Base-by-base conservation (phyloP, 345 rosid genomes). In the Bruguiera parviflora region DNA sequence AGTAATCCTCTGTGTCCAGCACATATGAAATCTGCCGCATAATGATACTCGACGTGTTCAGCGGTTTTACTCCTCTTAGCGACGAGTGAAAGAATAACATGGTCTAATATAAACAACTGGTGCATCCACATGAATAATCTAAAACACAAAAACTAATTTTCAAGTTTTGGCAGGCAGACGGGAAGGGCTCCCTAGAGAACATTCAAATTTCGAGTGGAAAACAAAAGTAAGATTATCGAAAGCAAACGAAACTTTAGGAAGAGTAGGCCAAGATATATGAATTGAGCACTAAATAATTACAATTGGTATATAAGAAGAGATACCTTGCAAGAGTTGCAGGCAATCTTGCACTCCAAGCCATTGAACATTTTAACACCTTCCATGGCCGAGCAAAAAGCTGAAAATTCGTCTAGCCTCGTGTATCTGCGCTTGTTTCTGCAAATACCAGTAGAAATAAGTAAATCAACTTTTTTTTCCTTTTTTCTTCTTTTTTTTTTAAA, bases 271-370 rank as follows among this genome's bases (percentile, higher is more conserved):
- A 4, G 31, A 24, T 10, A 27, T 2, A 56, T 9, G 18, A 56
- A 24, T 43, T 43, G 11, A 39, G 47, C 4, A 55, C 27, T 53
- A 53, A 63, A 33, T 47, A 62, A 58, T 49, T 19, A n/a, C 28
- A 31, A 4, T 58, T 49, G 15, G n/a, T 24, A 43, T 3, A 5
- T 10, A 33, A 66, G 20, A 66, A 11, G 24, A 51, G 5, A 67
- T 80, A 92, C 98, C 98, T 92, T 95, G 75, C 74, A 88, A 58
- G 98, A 85, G 73, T 73, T 88, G 86, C 98, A 90, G 61, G 96
- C 78, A 66, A 92, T 84, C 83, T 91, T 90, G 77, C 95, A 90
- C 82, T 95, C 99, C 72, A 95, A 87, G 75, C 99, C 99, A 77
- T 95, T 95, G 70, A 85, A 78, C 66, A 83, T 82, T 70, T 77